phyloP scores from a whole-genome alignment of 208 protist genomes.

The Leishmania aethiopica region DNA sequence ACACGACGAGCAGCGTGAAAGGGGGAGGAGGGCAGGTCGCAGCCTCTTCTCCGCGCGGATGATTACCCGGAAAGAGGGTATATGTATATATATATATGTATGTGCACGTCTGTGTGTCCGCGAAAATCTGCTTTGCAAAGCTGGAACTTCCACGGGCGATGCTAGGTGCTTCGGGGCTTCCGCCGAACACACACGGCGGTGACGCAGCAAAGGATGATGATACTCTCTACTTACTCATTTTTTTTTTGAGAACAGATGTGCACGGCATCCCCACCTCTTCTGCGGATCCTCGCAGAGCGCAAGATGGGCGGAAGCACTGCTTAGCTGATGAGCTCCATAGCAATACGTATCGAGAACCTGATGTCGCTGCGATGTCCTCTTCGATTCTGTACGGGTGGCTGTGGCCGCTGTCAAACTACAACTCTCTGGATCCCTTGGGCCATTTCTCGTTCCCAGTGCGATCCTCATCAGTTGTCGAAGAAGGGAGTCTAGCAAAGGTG shows the following conservation, averaged over 20 bases:
- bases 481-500: not conserved
- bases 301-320: not conserved
- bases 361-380: not conserved
- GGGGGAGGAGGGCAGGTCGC: no score
- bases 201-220: not conserved
- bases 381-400: not conserved
- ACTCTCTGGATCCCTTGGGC: constrained; percentile 50
- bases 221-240: not conserved
- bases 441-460: constrained; percentile 17
- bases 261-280: not conserved
- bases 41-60: no score
- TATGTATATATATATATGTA: not conserved
- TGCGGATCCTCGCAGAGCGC: not conserved
- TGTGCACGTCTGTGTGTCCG: not conserved
- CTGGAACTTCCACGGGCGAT: no score
- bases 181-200: not conserved
- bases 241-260: not conserved
- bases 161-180: not conserved
- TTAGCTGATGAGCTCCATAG: not conserved
- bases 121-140: not conserved
- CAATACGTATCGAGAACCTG: not conserved
- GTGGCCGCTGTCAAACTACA: constrained; percentile 10
- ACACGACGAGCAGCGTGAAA: not conserved
- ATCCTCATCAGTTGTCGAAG: constrained; percentile 60
- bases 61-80: not conserved